phyloP scores from a whole-genome alignment of 768 basidiomycete genomes.

The Russula sp. region DNA sequence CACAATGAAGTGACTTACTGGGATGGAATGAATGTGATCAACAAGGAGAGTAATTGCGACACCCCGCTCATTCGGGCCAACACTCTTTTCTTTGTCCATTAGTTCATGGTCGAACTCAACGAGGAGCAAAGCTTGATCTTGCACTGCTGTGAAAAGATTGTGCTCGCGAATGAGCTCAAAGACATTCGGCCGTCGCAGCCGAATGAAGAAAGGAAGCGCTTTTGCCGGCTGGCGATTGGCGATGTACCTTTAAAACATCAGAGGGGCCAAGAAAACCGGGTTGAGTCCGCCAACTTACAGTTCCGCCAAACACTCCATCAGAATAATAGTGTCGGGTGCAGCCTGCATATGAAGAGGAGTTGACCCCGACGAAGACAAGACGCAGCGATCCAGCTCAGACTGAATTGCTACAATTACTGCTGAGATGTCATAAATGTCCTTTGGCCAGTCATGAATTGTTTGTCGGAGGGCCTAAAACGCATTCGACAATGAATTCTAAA shows the following conservation, averaged over 20 bases:
- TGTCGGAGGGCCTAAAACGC: conserved; percentile 54
- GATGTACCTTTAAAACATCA: conserved; percentile 51
- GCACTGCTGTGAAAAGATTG: conserved; percentile 90
- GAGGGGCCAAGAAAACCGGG: neutral
- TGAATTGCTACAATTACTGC: conserved; percentile 88
- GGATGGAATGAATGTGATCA: conserved; percentile 93
- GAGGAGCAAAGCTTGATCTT: conserved; percentile 85
- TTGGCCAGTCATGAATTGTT: conserved; percentile 86
- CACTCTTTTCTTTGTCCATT: conserved; percentile 46
- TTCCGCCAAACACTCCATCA: conserved; percentile 95
- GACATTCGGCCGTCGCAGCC: conserved; percentile 79
- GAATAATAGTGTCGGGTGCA: conserved; percentile 44
- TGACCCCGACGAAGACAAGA: conserved; percentile 40
- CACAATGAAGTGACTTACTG: conserved; percentile 42
- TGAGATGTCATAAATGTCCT: conserved; percentile 78
- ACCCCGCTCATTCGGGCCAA: conserved; percentile 43
- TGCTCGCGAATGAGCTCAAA: conserved; percentile 92
- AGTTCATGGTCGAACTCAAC: conserved; percentile 94
- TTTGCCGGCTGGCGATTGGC: conserved; percentile 89
- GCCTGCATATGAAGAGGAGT: conserved; percentile 27
- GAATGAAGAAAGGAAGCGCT: conserved; percentile 84
- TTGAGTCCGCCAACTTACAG: conserved; percentile 42
- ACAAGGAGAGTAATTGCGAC: conserved; percentile 83
- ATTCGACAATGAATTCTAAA: neutral
- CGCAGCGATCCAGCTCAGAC: conserved; percentile 62